Evolutionary conservation across 176 grass and related monocot genomes (phyloP).

Genomic region (Bromus sterilis): DNA sequence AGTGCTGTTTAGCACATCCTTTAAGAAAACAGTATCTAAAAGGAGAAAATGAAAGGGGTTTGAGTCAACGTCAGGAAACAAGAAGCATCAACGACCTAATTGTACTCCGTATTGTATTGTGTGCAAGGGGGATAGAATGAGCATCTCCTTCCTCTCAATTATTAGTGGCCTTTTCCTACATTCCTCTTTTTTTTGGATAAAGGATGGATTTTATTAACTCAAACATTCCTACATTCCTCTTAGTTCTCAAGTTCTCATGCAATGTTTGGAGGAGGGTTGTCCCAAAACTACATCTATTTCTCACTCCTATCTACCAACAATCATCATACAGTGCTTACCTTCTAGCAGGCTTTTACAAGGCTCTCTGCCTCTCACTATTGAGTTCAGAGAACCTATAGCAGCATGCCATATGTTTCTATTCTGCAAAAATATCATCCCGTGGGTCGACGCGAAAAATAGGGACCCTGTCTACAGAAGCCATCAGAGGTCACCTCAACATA

Average conservation of each 20-base stretch:
- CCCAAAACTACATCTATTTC: neutral
- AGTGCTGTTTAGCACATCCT: neutral
- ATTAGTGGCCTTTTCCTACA: neutral
- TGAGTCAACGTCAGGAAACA: neutral
- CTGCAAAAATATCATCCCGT: too few relatives aligned
- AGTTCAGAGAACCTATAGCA: too few relatives aligned
- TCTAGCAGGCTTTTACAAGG: neutral
- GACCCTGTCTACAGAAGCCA: neutral
- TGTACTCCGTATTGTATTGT: neutral
- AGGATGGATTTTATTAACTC: too few relatives aligned
- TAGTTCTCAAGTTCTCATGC: too few relatives aligned
- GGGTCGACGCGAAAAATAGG: too few relatives aligned
- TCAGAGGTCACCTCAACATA: neutral
- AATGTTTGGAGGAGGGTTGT: too few relatives aligned
- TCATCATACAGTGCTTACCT: neutral
- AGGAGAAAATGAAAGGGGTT: neutral
- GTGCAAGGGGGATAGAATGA: neutral
- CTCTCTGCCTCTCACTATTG: neutral
- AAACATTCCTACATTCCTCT: too few relatives aligned
- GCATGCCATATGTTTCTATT: too few relatives aligned
- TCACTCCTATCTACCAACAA: neutral
- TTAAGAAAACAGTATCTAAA: too few relatives aligned
- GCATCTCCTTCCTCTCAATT: constrained; percentile 1
- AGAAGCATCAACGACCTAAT: neutral
- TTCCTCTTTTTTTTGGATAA: too few relatives aligned